Evolutionary conservation across 129 eudicot species (phyloP), one percentile per base, ranked within the genome.

Genomic region (Artemisia tridentata): DNA sequence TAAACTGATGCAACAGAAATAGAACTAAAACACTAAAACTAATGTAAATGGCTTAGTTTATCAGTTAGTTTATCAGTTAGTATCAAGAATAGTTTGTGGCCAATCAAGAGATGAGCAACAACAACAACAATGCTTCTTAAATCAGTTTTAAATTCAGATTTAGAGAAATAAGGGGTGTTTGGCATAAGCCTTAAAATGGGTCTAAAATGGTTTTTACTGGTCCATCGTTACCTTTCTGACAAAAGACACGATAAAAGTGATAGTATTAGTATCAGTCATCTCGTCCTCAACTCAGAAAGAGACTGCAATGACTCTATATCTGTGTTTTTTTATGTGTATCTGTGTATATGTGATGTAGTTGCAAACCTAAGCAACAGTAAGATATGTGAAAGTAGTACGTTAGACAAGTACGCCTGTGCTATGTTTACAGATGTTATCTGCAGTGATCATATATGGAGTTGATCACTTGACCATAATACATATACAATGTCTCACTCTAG

Each of bases 191-290:
- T n/a, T n/a, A n/a, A n/a, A n/a, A n/a, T n/a, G n/a, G n/a, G n/a
- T n/a, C n/a, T n/a, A n/a, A n/a, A n/a, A n/a, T n/a, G n/a, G n/a
- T n/a, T n/a, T n/a, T n/a, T n/a, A n/a, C n/a, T 88, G 96, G 96
- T 88, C 96, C 89, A 83, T 84, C 76, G 68, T 81, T 75, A 70
- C 81, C 78, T 72, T 64, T 80, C 91, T 86, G 92, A 86, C 88
- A 79, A 78, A 75, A 54, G 48, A 52, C 72, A 72, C 74, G 54
- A 78, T 84, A 83, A 81, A 84, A 83, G 96, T 85, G 87, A 79
- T 88, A 69, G 86, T 85, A 86, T 73, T 86, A 78, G 70, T 84
- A 78, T 74, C 69, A 73, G 79, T 81, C 75, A 81, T 50, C 72
- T 72, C 45, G 45, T 38, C 45, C 10, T 38, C 45, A 38, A 38